phyloP scores from a whole-genome alignment of 148 eudicot genomes.

The Heliamphora exappendiculata region DNA sequence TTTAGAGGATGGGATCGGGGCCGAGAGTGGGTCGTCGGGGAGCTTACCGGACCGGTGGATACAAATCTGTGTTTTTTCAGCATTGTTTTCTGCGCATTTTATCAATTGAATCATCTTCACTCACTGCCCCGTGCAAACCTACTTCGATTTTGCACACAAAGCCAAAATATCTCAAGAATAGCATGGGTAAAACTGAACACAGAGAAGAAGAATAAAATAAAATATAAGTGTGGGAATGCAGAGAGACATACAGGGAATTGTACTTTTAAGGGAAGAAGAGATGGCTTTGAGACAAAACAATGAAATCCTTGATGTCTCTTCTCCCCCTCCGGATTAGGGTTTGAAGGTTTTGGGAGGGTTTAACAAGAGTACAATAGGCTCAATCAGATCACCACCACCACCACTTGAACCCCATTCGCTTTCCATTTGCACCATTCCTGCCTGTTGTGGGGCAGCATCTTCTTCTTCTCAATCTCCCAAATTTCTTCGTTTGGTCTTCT shows the following conservation, averaged over 20 bases:
- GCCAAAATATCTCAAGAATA: not conserved
- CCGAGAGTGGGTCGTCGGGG: slow-evolving; percentile 45
- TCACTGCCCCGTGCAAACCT: not conserved
- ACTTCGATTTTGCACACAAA: not conserved
- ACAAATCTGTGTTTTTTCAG: not conserved
- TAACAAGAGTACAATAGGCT: too few species aligned
- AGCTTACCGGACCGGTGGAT: slow-evolving; percentile 42
- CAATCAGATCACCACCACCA: too few species aligned
- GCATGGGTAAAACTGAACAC: not conserved
- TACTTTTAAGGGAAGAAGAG: slow-evolving; percentile 5
- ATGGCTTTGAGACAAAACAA: slow-evolving; percentile 33
- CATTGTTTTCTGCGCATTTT: not conserved
- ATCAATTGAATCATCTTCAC: not conserved
- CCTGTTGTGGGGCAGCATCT: too few species aligned
- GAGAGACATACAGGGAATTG: not conserved
- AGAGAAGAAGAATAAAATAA: not conserved
- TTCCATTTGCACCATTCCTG: too few species aligned
- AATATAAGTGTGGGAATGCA: not conserved
- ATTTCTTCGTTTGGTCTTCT: too few species aligned
- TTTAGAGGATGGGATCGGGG: slow-evolving; percentile 27
- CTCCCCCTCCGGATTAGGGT: too few species aligned
- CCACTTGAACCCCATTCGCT: too few species aligned
- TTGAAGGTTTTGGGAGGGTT: too few species aligned
- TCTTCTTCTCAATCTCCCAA: too few species aligned
- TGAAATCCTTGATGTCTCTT: too few species aligned